Evolutionary conservation across 805 yeast species (phyloP).

Genomic region (Naumovozyma baii): DNA sequence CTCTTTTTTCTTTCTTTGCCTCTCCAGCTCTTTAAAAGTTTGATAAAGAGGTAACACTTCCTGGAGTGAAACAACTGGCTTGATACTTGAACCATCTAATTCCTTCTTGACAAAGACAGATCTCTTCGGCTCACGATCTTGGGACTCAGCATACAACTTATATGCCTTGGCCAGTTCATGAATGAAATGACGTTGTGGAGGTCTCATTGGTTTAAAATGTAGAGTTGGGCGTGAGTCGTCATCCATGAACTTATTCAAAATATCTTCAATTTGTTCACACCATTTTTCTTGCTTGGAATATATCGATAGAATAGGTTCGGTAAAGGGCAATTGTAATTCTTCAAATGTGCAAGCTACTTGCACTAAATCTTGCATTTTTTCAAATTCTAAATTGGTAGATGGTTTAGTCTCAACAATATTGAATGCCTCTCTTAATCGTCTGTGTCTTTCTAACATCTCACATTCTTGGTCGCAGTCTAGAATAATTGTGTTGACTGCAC

Average conservation of each 20-base stretch:
- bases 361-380: conserved; percentile 13
- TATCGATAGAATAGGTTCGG: conserved; percentile 37
- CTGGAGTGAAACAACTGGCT: conserved; percentile 18
- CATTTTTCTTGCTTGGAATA: conserved; percentile 52
- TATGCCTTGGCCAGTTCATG: conserved; percentile 57
- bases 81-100: conserved; percentile 16
- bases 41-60: conserved; percentile 36
- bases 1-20: conserved; percentile 24
- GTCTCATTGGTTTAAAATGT: conserved; percentile 67
- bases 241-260: conserved; percentile 41
- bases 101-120: conserved; percentile 51
- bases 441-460: conserved; percentile 48
- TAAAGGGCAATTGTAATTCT: conserved; percentile 32
- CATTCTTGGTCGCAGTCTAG: conserved; percentile 68
- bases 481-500: conserved; percentile 29
- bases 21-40: conserved; percentile 32
- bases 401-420: conserved; percentile 19
- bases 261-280: conserved; percentile 56
- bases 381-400: conserved; percentile 7
- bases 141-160: conserved; percentile 57
- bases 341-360: conserved; percentile 21
- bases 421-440: conserved; percentile 55
- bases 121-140: conserved; percentile 73
- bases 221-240: conserved; percentile 33
- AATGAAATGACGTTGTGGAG: conserved; percentile 58